phyloP scores from a whole-genome alignment of 2,329 filamentous ascomycete genomes.

The Sporothrix brasiliensis region DNA sequence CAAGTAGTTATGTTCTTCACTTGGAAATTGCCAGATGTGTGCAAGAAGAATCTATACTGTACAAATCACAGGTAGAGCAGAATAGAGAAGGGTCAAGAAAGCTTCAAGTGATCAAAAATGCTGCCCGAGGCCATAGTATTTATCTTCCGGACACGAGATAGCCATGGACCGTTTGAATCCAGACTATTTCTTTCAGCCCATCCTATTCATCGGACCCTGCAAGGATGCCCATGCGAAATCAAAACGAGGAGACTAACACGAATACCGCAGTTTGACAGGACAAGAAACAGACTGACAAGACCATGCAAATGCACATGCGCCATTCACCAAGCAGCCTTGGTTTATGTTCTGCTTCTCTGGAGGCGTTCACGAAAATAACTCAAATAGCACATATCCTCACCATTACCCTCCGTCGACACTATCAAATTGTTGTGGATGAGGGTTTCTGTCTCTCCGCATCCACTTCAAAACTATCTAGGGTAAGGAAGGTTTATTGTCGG shows the following conservation, averaged over 20 bases:
- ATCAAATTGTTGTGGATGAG: not conserved
- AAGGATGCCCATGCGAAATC: not conserved
- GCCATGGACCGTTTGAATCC: not conserved
- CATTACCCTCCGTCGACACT: not conserved
- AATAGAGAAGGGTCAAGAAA: not conserved
- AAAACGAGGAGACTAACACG: not conserved
- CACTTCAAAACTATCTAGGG: not conserved
- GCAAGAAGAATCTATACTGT: not conserved
- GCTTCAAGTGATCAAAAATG: slow-evolving; percentile 8
- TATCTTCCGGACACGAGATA: not conserved
- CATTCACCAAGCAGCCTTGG: not conserved
- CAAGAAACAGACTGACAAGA: not conserved
- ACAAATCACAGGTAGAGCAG: not conserved
- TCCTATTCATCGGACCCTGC: not conserved
- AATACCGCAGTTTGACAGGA: too few species aligned
- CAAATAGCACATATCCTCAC: not conserved
- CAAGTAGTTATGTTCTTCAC: not conserved
- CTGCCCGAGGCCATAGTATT: not conserved
- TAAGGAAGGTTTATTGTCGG: too few species aligned
- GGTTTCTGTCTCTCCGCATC: slow-evolving; percentile 7
- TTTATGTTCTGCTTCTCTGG: not conserved
- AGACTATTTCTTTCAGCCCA: not conserved
- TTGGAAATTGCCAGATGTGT: not conserved
- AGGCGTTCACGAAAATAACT: not conserved
- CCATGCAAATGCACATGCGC: not conserved